These are phyloP conservation scores for Jaapia argillacea DNA, from an alignment of 768 basidiomycete species.

Conservation along the genomic window DNA sequence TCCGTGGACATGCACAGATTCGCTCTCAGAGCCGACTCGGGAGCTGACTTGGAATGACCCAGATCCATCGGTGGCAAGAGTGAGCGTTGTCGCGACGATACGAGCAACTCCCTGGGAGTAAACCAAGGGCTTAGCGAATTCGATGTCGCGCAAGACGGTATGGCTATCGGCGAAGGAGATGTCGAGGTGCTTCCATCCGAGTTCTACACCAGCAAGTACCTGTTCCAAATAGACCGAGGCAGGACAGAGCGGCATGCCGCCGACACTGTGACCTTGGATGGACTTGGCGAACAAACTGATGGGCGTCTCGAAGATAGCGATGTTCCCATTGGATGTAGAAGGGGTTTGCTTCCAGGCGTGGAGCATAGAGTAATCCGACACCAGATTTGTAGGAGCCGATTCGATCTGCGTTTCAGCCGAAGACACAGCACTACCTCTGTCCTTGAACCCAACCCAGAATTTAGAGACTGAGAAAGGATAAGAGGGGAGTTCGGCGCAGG, in stretches of 20 bases:
- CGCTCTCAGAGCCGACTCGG: constrained; percentile 16
- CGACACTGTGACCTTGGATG: constrained; percentile 52
- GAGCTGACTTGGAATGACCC: constrained; percentile 42
- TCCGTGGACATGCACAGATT: constrained; percentile 35
- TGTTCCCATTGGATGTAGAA: constrained; percentile 15
- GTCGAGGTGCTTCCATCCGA: constrained; percentile 23
- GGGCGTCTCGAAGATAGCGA: constrained; percentile 46
- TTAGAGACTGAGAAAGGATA: constrained; percentile 50
- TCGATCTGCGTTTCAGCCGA: too few relatives aligned
- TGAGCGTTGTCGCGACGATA: constrained; percentile 29
- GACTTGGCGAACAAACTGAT: constrained; percentile 29
- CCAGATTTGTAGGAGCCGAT: too few relatives aligned
- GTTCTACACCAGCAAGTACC: constrained; percentile 33
- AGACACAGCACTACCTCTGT: constrained; percentile 8
- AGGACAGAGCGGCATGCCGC: constrained; percentile 6
- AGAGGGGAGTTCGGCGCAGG: constrained; percentile 42
- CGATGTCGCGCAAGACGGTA: constrained; percentile 30
- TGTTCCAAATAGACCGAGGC: constrained; percentile 52
- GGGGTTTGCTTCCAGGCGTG: constrained; percentile 22
- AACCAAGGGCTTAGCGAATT: constrained; percentile 48
- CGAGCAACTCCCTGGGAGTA: constrained; percentile 23
- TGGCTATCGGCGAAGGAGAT: constrained; percentile 18
- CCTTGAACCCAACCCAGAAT: constrained; percentile 47
- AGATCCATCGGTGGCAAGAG: constrained; percentile 22
- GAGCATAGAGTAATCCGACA: constrained; percentile 24